Percentiles rank a stretch among this genome's conserved stretches.
phyloP scores from a whole-genome alignment of 2,329 filamentous ascomycete genomes.

The Phaeosphaeriaceae sp. region DNA sequence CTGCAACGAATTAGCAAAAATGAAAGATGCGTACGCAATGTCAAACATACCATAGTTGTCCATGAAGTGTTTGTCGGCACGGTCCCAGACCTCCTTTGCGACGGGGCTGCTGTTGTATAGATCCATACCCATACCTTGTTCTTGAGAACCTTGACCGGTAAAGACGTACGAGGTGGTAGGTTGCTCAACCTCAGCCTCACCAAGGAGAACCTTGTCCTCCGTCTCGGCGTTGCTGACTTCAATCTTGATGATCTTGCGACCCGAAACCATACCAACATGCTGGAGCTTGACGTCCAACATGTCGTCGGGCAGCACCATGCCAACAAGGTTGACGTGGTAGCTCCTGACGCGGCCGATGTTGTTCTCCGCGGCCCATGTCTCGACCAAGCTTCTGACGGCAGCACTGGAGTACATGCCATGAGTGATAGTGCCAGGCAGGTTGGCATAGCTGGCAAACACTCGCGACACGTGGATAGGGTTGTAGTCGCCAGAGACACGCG shows the following conservation, averaged over 20 bases:
- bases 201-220: slow-evolving; percentile 93
- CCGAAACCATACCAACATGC: slow-evolving; percentile 96
- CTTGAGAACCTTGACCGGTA: slow-evolving; percentile 96
- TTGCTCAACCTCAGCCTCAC: slow-evolving; percentile 97
- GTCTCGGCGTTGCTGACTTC: slow-evolving; percentile 95
- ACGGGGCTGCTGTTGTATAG: slow-evolving; percentile 92
- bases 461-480: slow-evolving; percentile 99
- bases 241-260: slow-evolving; percentile 99
- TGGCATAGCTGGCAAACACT: slow-evolving; percentile 94
- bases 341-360: slow-evolving; percentile 96
- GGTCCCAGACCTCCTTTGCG: slow-evolving; percentile 92
- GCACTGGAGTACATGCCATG: slow-evolving; percentile 99
- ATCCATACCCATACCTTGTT: slow-evolving; percentile 99
- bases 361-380: slow-evolving; percentile 99
- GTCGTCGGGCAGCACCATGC: slow-evolving; percentile 98
- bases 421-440: slow-evolving; percentile 94
- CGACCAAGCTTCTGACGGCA: slow-evolving; percentile 91
- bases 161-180: slow-evolving; percentile 97
- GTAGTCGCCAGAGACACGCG: slow-evolving; percentile 95
- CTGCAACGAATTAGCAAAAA: slow-evolving; percentile 53
- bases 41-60: slow-evolving; percentile 86
- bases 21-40: slow-evolving; percentile 6
- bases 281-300: slow-evolving; percentile 93
- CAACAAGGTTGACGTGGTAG: slow-evolving; percentile 96
- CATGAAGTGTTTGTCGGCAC: slow-evolving; percentile 94